A percentile compares a stretch with the other conserved stretches of the same genome.
phyloP scores from a whole-genome alignment of 2,329 filamentous ascomycete genomes.

The Scolecobasidium constrictum region DNA sequence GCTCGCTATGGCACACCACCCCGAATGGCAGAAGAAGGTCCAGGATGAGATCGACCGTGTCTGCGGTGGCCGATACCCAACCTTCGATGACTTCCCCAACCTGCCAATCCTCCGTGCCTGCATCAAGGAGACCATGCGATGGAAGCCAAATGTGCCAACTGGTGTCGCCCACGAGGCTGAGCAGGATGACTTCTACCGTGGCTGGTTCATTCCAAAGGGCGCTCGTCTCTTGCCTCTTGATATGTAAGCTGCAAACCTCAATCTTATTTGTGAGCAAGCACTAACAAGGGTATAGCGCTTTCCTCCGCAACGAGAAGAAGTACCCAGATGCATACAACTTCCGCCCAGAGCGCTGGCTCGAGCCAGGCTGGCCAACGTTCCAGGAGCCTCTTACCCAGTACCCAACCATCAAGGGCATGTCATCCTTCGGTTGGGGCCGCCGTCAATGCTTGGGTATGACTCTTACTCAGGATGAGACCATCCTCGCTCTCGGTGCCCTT shows the following conservation, averaged over 20 bases:
- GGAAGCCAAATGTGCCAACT: constrained; percentile 42
- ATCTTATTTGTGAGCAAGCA: neutral
- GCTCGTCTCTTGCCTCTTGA: constrained; percentile 19
- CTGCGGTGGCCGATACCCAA: constrained; percentile 30
- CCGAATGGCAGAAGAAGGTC: constrained; percentile 34
- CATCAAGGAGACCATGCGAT: constrained; percentile 23
- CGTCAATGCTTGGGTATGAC: constrained; percentile 52
- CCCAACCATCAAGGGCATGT: constrained; percentile 53
- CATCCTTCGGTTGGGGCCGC: constrained; percentile 55
- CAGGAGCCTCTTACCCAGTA: constrained; percentile 53
- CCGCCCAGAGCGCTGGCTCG: constrained; percentile 52
- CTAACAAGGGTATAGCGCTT: constrained; percentile 29
- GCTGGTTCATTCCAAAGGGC: constrained; percentile 42
- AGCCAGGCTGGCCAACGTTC: constrained; percentile 52
- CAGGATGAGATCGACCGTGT: constrained; percentile 35
- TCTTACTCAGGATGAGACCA: constrained; percentile 46
- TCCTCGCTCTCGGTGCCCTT: constrained; percentile 41
- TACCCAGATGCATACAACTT: constrained; percentile 56
- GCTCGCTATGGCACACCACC: constrained; percentile 36
- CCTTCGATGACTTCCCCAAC: constrained; percentile 25
- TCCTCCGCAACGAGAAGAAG: constrained; percentile 46
- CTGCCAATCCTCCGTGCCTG: constrained; percentile 21
- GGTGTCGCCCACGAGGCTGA: constrained; percentile 41
- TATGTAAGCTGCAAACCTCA: constrained; percentile 8
- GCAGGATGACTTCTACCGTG: constrained; percentile 41